phyloP scores from a whole-genome alignment of 345 rosid genomes.

The Salix suchowensis region DNA sequence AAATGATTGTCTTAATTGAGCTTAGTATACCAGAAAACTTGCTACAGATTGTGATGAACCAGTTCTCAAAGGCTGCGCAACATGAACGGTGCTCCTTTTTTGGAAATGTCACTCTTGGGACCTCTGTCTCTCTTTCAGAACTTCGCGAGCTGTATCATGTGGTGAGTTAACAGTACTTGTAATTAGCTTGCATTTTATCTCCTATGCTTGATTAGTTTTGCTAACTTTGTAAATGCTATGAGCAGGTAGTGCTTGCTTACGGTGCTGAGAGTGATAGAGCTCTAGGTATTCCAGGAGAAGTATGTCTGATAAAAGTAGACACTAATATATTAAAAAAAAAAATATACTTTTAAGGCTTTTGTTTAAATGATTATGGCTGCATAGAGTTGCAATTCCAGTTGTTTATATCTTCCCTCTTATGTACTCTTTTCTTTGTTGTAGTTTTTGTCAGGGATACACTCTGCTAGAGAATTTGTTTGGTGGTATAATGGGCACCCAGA shows the following conservation, averaged over 20 bases:
- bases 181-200: not conserved
- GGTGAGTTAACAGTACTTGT: constrained; percentile 30
- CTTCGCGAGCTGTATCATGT: constrained; percentile 74
- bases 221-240: constrained; percentile 5
- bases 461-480: constrained; percentile 97
- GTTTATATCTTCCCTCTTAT: not conserved
- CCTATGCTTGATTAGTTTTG: not conserved
- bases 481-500: constrained; percentile 98
- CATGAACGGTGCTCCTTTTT: constrained; percentile 60
- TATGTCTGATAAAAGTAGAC: constrained; percentile 20
- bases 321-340: not conserved
- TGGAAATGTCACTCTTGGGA: constrained; percentile 73
- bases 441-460: constrained; percentile 64
- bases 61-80: constrained; percentile 76
- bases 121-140: constrained; percentile 64
- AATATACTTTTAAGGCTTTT: too few species aligned
- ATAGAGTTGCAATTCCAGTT: not conserved
- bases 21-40: constrained; percentile 45
- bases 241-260: constrained; percentile 91
- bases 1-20: constrained; percentile 35
- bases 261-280: constrained; percentile 94
- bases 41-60: constrained; percentile 79
- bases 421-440: constrained; percentile 17
- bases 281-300: constrained; percentile 83
- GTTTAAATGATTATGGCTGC: not conserved